Conservation (phyloP, 2,329 filamentous ascomycete species). For the Colletotrichum sp. region DNA sequence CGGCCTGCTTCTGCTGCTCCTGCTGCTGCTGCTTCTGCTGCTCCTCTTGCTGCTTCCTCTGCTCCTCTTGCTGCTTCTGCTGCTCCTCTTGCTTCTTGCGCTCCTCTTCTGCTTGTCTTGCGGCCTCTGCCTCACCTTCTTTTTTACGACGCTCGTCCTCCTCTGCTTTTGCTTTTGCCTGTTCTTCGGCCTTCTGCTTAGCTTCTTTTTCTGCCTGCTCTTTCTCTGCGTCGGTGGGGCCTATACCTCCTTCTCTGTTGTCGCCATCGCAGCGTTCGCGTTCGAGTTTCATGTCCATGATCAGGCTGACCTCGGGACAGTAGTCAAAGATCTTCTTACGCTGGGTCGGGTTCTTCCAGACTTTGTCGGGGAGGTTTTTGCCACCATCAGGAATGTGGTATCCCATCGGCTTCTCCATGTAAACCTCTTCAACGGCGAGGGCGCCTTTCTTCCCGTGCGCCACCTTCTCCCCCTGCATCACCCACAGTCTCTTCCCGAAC, state of each 20-base stretch:
- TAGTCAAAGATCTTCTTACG: conserved; percentile 56
- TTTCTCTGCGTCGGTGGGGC: conserved; percentile 17
- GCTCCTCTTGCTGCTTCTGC: background rate
- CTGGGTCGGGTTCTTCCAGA: conserved; percentile 50
- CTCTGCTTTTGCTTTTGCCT: background rate
- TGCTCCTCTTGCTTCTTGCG: background rate
- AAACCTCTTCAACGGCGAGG: conserved; percentile 55
- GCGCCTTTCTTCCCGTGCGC: conserved; percentile 44
- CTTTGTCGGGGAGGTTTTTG: conserved; percentile 39
- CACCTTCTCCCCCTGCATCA: conserved; percentile 52
- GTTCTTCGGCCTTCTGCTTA: conserved; percentile 12
- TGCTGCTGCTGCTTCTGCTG: background rate
- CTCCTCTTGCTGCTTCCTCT: background rate
- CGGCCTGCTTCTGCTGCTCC: background rate
- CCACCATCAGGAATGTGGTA: conserved; percentile 55
- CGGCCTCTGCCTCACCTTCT: background rate
- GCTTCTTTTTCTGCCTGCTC: conserved; percentile 9
- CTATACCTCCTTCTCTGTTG: conserved; percentile 29
- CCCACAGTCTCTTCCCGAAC: conserved; percentile 53
- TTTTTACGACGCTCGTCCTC: conserved; percentile 5
- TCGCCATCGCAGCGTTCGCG: conserved; percentile 47
- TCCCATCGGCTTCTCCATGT: conserved; percentile 56
- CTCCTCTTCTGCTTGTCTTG: background rate
- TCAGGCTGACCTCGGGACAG: conserved; percentile 59
- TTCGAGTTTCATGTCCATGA: conserved; percentile 62